phyloP scores from a whole-genome alignment of 2,329 filamentous ascomycete species.

The Monosporascus cannonballus region DNA sequence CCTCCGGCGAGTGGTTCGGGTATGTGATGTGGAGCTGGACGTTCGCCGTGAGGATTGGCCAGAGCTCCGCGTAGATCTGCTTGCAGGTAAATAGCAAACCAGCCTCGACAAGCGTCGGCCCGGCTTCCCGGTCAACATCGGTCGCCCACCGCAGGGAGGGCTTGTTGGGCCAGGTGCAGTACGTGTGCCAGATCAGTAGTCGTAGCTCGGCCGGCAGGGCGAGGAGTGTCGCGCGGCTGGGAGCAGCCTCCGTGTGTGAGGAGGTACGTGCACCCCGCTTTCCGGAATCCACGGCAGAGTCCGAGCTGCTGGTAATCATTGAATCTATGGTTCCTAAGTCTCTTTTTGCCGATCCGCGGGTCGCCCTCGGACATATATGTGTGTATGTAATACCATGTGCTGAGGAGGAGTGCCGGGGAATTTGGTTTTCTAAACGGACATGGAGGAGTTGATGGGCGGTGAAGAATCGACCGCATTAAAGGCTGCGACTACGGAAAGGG shows the following conservation, averaged over 20 bases:
- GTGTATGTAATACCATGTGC: too few species aligned
- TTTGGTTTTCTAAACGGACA: too few species aligned
- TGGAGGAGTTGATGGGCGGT: too few species aligned
- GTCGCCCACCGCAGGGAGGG: background rate
- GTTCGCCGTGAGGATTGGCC: background rate
- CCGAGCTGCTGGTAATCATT: too few species aligned
- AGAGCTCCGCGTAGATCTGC: background rate
- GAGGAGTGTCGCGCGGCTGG: background rate
- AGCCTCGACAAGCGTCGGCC: background rate
- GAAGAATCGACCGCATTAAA: too few species aligned
- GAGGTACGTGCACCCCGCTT: background rate
- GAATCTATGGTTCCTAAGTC: too few species aligned
- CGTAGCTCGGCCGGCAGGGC: background rate
- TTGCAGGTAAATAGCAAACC: background rate
- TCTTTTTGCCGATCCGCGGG: too few species aligned
- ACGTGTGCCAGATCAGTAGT: background rate
- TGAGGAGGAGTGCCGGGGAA: too few species aligned
- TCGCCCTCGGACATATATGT: too few species aligned
- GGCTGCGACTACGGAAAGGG: too few species aligned
- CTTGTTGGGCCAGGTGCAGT: background rate
- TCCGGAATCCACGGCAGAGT: too few species aligned
- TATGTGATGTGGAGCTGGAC: background rate
- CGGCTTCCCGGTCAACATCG: background rate
- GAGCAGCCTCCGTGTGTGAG: background rate
- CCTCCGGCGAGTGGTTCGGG: background rate